A percentile compares a stretch with the other conserved stretches of the same genome.
Conservation (phyloP, 305 asterid species). For the Fraxinus velutina region DNA sequence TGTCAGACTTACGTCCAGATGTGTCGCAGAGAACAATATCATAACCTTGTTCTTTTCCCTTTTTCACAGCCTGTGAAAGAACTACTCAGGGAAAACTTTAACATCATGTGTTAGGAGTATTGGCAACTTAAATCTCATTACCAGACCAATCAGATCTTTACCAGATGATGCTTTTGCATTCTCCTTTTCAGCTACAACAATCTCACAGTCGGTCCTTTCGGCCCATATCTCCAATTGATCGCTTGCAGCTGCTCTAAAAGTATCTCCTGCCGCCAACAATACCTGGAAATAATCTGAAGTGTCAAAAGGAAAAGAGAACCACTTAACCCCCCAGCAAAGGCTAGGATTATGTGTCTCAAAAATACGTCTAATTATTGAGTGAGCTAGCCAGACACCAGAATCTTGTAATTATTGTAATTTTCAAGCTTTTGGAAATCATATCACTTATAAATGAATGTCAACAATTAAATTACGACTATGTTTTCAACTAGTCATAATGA, state of each 20-base stretch:
- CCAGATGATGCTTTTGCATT: constrained; percentile 89
- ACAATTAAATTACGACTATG: neutral
- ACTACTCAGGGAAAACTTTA: constrained; percentile 77
- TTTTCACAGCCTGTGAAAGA: constrained; percentile 92
- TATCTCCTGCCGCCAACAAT: constrained; percentile 94
- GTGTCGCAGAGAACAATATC: constrained; percentile 92
- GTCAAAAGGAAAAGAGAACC: constrained; percentile 18
- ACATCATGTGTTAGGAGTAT: constrained; percentile 36
- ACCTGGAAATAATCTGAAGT: constrained; percentile 43
- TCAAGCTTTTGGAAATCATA: neutral
- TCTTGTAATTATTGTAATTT: neutral
- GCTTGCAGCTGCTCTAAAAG: constrained; percentile 97
- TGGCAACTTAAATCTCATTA: constrained; percentile 5
- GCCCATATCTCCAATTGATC: constrained; percentile 97
- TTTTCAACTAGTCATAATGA: neutral
- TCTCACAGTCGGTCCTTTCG: constrained; percentile 87
- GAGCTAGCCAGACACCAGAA: neutral
- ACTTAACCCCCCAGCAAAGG: neutral
- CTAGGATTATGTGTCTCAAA: neutral
- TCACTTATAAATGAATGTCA: neutral
- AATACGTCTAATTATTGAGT: neutral
- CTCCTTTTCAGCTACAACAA: constrained; percentile 78
- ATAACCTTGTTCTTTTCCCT: constrained; percentile 67
- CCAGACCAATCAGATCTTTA: constrained; percentile 24
- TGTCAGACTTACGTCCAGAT: constrained; percentile 83